phyloP scores from a whole-genome alignment of 768 basidiomycete genomes.

The Naganishia friedmannii region DNA sequence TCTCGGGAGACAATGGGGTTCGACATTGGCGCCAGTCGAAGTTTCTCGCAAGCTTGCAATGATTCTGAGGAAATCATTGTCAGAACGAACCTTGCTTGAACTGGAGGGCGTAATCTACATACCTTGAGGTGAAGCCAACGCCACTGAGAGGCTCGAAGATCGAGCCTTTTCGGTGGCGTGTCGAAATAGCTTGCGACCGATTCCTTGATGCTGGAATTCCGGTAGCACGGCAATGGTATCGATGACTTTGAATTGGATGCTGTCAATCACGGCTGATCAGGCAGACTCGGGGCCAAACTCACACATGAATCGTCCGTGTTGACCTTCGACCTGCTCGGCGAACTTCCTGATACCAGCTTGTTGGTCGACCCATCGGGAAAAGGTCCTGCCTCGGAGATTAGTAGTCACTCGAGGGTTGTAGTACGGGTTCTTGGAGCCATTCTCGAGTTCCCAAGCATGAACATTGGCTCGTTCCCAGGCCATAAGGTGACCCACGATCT shows the following conservation, averaged over 20 bases:
- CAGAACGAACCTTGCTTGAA: not conserved
- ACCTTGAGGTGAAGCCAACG: conserved; percentile 9
- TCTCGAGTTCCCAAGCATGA: not conserved
- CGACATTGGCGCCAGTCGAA: not conserved
- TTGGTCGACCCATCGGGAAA: conserved; percentile 11
- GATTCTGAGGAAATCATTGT: not conserved
- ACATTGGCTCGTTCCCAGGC: conserved; percentile 9
- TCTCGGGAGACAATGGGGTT: conserved; percentile 15
- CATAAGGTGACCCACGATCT: not conserved
- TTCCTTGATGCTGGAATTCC: conserved; percentile 8
- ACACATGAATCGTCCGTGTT: conserved; percentile 12
- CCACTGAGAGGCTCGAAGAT: not conserved
- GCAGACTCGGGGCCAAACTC: not conserved
- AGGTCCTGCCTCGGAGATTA: not conserved
- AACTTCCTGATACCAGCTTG: conserved; percentile 6
- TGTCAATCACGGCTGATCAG: not conserved
- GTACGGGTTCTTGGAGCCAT: conserved; percentile 7
- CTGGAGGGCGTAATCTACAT: not conserved
- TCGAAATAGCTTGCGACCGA: conserved; percentile 19
- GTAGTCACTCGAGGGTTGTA: conserved; percentile 11
- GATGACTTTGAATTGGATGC: not conserved
- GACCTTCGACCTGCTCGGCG: not conserved
- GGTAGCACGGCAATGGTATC: conserved; percentile 15
- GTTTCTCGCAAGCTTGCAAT: not conserved
- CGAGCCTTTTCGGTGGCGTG: conserved; percentile 1